These are phyloP conservation scores for Grosmannia huntii DNA, from an alignment of 2,329 filamentous ascomycete genomes.

Conservation along the genomic window DNA sequence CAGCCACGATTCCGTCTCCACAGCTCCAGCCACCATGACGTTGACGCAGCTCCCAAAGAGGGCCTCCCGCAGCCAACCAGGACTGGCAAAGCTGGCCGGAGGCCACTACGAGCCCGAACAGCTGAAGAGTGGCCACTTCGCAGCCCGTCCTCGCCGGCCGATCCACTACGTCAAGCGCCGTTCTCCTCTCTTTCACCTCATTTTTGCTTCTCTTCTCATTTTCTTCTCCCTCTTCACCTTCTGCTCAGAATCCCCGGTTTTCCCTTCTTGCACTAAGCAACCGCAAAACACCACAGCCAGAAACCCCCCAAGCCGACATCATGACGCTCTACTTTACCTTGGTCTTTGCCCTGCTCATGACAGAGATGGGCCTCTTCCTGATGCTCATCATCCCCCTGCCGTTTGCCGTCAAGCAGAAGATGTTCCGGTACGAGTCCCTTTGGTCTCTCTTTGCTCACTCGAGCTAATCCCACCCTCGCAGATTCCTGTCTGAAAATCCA, in stretches of 20 bases:
- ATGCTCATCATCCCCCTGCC: conserved; percentile 76
- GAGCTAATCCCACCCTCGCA: conserved; percentile 19
- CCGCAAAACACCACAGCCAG: not conserved
- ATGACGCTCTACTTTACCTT: conserved; percentile 49
- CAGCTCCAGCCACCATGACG: conserved; percentile 3
- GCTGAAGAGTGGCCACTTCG: not conserved
- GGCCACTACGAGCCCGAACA: not conserved
- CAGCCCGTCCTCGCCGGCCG: not conserved
- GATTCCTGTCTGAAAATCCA: conserved; percentile 86
- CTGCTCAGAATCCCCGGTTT: too few relatives aligned
- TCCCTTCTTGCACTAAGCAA: too few relatives aligned
- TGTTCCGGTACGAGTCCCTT: conserved; percentile 51
- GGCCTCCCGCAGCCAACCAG: not conserved
- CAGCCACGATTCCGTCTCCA: too few relatives aligned
- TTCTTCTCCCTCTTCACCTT: not conserved
- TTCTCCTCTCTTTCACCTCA: not conserved
- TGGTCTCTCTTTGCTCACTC: not conserved
- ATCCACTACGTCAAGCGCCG: not conserved
- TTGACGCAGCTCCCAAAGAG: not conserved
- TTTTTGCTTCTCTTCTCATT: not conserved
- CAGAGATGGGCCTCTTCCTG: conserved; percentile 74
- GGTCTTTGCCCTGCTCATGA: conserved; percentile 70
- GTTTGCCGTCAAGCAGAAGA: conserved; percentile 69
- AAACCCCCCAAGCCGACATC: conserved; percentile 17
- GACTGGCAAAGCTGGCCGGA: not conserved